Percentiles rank a stretch among this genome's conserved stretches.
These are phyloP conservation scores for Scutellaria galericulata DNA, from an alignment of 257 asterid species.

Conservation along the genomic window DNA sequence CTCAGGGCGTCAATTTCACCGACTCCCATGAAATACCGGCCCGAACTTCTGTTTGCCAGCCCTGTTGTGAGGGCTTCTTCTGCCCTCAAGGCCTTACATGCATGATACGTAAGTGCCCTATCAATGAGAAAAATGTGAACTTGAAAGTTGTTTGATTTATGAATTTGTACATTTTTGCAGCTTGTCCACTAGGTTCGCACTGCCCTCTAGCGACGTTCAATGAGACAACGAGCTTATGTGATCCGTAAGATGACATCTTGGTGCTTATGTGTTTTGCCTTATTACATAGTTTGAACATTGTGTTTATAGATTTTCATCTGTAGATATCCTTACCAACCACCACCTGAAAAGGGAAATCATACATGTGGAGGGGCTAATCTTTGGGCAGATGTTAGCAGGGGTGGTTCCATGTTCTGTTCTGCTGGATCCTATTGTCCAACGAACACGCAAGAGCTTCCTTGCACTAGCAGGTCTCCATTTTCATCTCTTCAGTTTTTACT, in stretches of 20 bases:
- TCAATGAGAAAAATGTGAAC: background rate
- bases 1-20: constrained; percentile 41
- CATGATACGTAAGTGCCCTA: constrained; percentile 81
- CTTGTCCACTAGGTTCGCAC: constrained; percentile 91
- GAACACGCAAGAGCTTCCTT: constrained; percentile 57
- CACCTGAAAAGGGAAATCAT: constrained; percentile 61
- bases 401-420: constrained; percentile 75
- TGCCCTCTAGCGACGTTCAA: constrained; percentile 81
- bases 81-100: constrained; percentile 97
- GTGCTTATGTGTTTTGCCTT: background rate
- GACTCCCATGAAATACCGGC: constrained; percentile 56
- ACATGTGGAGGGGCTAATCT: constrained; percentile 92
- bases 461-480: constrained; percentile 68
- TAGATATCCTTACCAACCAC: constrained; percentile 83
- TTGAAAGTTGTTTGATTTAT: constrained; percentile 23
- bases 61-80: constrained; percentile 96
- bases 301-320: constrained; percentile 22
- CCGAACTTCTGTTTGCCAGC: constrained; percentile 67
- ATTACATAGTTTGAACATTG: constrained; percentile 19
- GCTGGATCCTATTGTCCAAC: constrained; percentile 95
- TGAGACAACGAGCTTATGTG: constrained; percentile 67
- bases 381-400: constrained; percentile 85
- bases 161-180: constrained; percentile 46
- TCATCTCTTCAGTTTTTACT: constrained; percentile 2
- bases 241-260: constrained; percentile 71